Evolutionary conservation across 208 protist species (phyloP), one percentile per base, ranked within the genome.

Genomic region (Acanthamoeba royreba): DNA sequence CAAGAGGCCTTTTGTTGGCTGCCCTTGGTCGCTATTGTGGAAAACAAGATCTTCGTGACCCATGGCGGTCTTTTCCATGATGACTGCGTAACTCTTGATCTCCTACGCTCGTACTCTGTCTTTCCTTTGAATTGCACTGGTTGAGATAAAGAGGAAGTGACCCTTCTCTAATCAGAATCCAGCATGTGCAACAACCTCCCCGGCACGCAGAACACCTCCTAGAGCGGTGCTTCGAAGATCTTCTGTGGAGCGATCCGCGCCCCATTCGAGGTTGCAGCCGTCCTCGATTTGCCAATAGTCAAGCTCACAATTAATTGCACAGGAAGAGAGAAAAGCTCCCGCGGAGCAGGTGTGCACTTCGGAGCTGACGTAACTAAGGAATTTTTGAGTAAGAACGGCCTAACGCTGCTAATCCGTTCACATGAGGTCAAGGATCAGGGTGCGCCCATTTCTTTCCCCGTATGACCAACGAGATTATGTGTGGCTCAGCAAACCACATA

Each of bases 381-480:
- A 7, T 97, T 97, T 46, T 55, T 96, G 22, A 11, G 28, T 46
- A 61, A 28, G 46, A 96, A 96, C 33, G 94, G 93, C 22, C 53
- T 97, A 8, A 47, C 86, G 1, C 25, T 96, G 9, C 22, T 97
- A 8, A 96, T 97, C 95, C 92, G 95, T 25, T 96, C 94, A 33
- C 95, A 97, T 63, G 94, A 97, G 58, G 25, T 93, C 42, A 69
- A 94, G 31, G 66, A 95, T 8, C 45, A 95, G n/a, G 33, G 87
- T 88, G 17, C 45, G 52, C 13, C 46, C 33, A 88, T 2, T 33
- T 92, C 22, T 28, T 25, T 94, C n/a, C 35, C 33, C n/a, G n/a
- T n/a, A n/a, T n/a, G n/a, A n/a, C n/a, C n/a, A n/a, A n/a, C n/a
- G 22, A 9, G 33, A 31, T 33, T 85, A 63, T 28, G 31, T 8